Conservation (phyloP, 73 alveolate species). For the Tetrahymena malaccensis region DNA sequence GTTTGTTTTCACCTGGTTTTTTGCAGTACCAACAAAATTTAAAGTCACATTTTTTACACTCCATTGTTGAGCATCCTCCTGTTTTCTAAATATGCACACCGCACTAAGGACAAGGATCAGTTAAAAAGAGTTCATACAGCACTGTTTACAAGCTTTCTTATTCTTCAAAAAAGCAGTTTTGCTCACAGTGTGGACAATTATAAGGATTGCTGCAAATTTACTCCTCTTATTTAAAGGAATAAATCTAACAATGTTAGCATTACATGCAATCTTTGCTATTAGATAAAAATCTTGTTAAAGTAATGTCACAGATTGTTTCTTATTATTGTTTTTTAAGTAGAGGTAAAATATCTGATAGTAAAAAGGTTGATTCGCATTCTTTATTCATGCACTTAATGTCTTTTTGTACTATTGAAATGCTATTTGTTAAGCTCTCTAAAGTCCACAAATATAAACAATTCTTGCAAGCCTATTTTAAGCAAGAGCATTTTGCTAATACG, state of each 20-base stretch:
- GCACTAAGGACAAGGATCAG: background rate
- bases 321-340: background rate
- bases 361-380: background rate
- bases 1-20: background rate
- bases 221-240: background rate
- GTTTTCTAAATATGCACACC: background rate
- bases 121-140: background rate
- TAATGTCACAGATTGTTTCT: background rate
- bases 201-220: background rate
- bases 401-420: background rate
- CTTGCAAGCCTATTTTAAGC: background rate
- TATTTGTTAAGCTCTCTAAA: background rate
- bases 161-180: background rate
- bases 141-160: background rate
- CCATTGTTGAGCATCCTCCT: background rate
- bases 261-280: background rate
- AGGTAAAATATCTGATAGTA: background rate
- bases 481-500: background rate
- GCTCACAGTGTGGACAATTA: background rate
- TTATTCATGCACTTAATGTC: background rate
- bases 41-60: background rate
- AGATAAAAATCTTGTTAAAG: background rate
- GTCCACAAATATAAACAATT: background rate
- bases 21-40: background rate
- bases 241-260: background rate